These are phyloP conservation scores for Globisporangium middletonii DNA, from an alignment of 352 stramenopile genomes.

Conservation along the genomic window DNA sequence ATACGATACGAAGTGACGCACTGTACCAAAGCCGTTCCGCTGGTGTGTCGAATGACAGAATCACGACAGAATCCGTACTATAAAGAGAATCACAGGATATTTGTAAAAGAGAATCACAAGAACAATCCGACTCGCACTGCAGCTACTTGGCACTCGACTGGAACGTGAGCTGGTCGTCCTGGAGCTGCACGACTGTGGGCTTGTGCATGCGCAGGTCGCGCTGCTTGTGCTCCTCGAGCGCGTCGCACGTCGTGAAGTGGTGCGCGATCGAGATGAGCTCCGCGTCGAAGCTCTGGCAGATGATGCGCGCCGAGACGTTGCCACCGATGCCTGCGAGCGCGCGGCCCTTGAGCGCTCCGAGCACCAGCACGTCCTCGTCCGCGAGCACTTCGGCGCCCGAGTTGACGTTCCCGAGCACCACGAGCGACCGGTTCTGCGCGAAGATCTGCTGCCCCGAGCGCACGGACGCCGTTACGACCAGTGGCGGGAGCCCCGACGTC, in stretches of 20 bases:
- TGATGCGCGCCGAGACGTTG: constrained; percentile 56
- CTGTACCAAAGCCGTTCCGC: not conserved
- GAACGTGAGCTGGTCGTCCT: constrained; percentile 58
- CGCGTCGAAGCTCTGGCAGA: constrained; percentile 81
- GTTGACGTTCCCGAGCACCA: constrained; percentile 83
- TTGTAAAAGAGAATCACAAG: not conserved
- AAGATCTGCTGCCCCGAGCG: constrained; percentile 88
- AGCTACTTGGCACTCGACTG: constrained; percentile 29
- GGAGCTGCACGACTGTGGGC: constrained; percentile 49
- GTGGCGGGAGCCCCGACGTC: constrained; percentile 17
- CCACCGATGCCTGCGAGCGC: constrained; percentile 82
- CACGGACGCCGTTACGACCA: constrained; percentile 70
- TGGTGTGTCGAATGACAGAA: not conserved
- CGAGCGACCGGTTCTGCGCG: constrained; percentile 70
- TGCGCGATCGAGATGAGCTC: constrained; percentile 89
- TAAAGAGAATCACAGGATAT: not conserved
- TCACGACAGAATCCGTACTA: not conserved
- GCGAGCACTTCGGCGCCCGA: constrained; percentile 85
- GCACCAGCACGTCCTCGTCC: constrained; percentile 80
- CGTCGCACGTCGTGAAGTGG: constrained; percentile 88
- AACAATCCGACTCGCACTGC: not conserved
- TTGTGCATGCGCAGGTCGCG: constrained; percentile 38
- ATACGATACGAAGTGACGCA: too few species aligned
- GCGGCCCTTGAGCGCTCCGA: constrained; percentile 77
- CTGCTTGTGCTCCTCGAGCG: constrained; percentile 34